Evolutionary conservation across 768 basidiomycete genomes (phyloP).

Genomic region (Leucocoprinus leucothites): DNA sequence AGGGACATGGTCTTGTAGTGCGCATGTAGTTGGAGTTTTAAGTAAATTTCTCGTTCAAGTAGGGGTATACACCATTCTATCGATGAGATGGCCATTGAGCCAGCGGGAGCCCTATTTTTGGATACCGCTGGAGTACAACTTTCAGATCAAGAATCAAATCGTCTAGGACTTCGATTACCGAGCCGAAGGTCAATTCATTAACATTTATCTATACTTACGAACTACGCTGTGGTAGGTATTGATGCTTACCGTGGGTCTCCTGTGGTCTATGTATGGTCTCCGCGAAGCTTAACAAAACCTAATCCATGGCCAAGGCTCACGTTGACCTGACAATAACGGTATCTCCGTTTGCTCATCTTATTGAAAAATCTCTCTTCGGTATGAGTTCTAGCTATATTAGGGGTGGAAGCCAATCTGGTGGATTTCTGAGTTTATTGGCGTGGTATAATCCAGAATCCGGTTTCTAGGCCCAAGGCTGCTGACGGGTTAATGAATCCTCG

Average conservation of each 20-base stretch:
- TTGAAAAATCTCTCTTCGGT: neutral
- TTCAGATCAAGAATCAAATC: no score
- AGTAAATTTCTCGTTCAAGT: no score
- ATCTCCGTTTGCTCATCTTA: neutral
- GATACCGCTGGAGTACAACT: no score
- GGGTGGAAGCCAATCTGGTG: constrained; percentile 8
- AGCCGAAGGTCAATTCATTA: no score
- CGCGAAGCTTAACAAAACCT: neutral
- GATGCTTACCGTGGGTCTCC: neutral
- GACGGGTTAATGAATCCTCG: no score
- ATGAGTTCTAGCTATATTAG: neutral
- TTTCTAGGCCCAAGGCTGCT: neutral
- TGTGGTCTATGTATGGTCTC: neutral
- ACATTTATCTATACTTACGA: no score
- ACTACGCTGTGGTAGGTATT: no score
- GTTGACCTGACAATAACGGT: constrained; percentile 1
- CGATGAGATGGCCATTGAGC: no score
- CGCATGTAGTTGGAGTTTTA: no score
- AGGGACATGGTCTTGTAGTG: no score
- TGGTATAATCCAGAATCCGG: neutral
- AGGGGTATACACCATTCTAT: no score
- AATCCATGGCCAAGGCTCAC: neutral
- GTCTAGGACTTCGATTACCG: no score
- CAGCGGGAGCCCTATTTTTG: neutral
- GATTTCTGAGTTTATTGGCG: neutral